These are phyloP conservation scores for Saccharomyces uvarum DNA, from an alignment of 1,139 yeast genomes.

Conservation along the genomic window DNA sequence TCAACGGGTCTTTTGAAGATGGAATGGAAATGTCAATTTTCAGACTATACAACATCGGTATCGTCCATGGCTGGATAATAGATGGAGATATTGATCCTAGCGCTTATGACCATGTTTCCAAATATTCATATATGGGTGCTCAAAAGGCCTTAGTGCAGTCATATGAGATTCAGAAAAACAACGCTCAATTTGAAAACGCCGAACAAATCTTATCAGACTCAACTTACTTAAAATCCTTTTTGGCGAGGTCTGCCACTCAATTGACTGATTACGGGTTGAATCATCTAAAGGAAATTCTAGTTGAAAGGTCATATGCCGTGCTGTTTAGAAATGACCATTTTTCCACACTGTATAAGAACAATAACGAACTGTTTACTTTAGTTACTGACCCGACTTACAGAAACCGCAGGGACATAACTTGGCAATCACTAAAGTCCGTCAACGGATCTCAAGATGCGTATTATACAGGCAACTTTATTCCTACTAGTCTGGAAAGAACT, in stretches of 20 bases:
- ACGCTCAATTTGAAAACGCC: constrained; percentile 10
- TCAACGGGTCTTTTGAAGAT: constrained; percentile 54
- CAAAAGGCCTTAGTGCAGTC: constrained; percentile 37
- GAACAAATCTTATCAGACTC: constrained; percentile 29
- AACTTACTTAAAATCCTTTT: constrained; percentile 30
- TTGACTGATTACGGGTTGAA: constrained; percentile 58
- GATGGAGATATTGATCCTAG: constrained; percentile 29
- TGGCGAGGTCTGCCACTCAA: constrained; percentile 55
- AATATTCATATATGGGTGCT: constrained; percentile 41
- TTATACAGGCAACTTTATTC: constrained; percentile 54
- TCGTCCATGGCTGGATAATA: constrained; percentile 49
- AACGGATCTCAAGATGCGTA: constrained; percentile 61
- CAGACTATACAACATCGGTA: constrained; percentile 37
- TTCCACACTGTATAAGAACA: constrained; percentile 53
- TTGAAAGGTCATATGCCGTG: constrained; percentile 48
- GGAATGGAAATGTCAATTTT: constrained; percentile 40
- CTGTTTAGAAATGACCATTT: constrained; percentile 82
- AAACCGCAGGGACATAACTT: constrained; percentile 45
- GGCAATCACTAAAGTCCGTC: constrained; percentile 68
- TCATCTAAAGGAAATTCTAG: constrained; percentile 37
- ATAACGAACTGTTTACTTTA: constrained; percentile 47
- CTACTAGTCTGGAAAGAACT: constrained; percentile 20
- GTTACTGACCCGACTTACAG: constrained; percentile 64
- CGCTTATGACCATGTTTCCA: constrained; percentile 30
- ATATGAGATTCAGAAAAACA: constrained; percentile 27